Conservation (phyloP, 768 basidiomycete species). For the Xanthoconium stramineum region DNA sequence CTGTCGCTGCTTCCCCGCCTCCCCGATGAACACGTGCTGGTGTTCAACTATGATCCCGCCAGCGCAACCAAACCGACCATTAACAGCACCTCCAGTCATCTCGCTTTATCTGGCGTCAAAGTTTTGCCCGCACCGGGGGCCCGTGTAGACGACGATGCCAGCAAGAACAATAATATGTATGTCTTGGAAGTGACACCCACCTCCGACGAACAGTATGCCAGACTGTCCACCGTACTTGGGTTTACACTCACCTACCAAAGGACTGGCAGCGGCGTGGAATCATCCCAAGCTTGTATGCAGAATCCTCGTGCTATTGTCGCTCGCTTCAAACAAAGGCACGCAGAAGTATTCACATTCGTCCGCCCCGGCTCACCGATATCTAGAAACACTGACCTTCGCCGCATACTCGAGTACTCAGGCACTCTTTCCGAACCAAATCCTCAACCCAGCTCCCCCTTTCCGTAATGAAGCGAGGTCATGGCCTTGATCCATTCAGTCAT, state of each 20-base stretch:
- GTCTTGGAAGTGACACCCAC: conserved; percentile 62
- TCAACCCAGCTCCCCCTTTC: conserved; percentile 10
- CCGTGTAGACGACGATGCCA: conserved; percentile 45
- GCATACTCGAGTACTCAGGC: conserved; percentile 53
- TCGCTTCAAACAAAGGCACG: conserved; percentile 68
- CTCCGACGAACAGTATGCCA: conserved; percentile 43
- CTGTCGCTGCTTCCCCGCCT: conserved; percentile 58
- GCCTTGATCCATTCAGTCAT: not conserved
- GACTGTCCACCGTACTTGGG: not conserved
- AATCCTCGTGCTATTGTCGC: conserved; percentile 51
- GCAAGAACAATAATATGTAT: conserved; percentile 68
- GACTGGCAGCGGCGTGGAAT: conserved; percentile 18
- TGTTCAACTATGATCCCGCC: conserved; percentile 65
- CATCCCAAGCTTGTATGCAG: conserved; percentile 28
- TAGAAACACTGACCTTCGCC: conserved; percentile 55
- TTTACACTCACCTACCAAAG: conserved; percentile 4
- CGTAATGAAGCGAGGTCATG: not conserved
- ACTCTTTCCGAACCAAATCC: conserved; percentile 4
- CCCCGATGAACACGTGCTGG: conserved; percentile 66
- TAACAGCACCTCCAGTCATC: conserved; percentile 46
- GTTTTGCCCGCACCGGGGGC: conserved; percentile 74
- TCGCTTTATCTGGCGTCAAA: conserved; percentile 56
- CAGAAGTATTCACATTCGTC: not conserved
- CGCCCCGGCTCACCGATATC: conserved; percentile 8
- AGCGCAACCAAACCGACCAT: conserved; percentile 40